Evolutionary conservation across 805 yeast species (phyloP), one percentile per base, ranked within the genome.

Genomic region (Dipodascus geniculatus): DNA sequence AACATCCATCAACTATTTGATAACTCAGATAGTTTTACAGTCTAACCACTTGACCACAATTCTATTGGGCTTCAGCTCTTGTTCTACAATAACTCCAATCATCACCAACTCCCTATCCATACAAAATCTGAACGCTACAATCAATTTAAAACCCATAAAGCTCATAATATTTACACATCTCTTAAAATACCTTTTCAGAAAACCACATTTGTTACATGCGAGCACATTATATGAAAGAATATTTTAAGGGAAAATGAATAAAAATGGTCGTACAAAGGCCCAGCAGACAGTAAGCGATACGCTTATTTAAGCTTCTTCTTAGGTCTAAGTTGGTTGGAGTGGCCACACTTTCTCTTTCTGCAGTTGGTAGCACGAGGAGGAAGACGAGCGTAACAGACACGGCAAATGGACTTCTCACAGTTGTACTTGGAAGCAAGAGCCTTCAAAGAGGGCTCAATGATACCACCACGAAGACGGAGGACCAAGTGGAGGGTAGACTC

Each of bases 351-450:
- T 88, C 97, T 89, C 98, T 93, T 93, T 83, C 99, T 89, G 85
- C 99, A 93, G 96, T 93, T 93, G 79, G 98, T 93, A 70, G 99
- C 99, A 87, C 98, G 95, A 79, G 99, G 96, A 74, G 99, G 99
- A 74, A 93, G 90, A 84, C 99, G 93, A 71, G 99, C 97, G 85
- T 93, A 93, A 83, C 99, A 93, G 77, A 90, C 87, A 80, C 99
- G 95, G 85, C 99, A 93, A 76, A 93, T 91, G 65, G 96, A 76
- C 81, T 93, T 93, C 66, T 93, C 99, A 83, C 98, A 93, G 95
- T 93, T 93, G 91, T 86, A 93, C 81, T 93, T 93, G 74, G 97
- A 87, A 77, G 99, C 99, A 72, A 93, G 83, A 70, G 91, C 96
- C 82, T 91, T 93, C 72, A 93, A 85, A 71, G 97, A 89, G 81